These are phyloP conservation scores for Arabidopsis hybrid DNA, from an alignment of 441 rosid species.

Conservation along the genomic window DNA sequence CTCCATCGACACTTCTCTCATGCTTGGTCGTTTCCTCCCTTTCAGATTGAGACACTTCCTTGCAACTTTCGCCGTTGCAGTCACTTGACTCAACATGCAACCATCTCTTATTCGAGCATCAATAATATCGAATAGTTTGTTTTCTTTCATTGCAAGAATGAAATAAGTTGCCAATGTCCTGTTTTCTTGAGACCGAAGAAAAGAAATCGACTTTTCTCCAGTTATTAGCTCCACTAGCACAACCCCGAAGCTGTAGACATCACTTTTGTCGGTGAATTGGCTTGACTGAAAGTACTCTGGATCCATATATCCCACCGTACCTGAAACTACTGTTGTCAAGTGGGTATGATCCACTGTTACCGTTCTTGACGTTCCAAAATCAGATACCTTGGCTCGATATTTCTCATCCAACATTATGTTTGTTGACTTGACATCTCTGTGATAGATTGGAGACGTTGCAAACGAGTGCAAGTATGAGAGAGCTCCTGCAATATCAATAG, in stretches of 20 bases:
- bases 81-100: slow-evolving; percentile 18
- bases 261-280: slow-evolving; percentile 86
- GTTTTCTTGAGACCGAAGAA: slow-evolving; percentile 8
- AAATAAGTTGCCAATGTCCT: slow-evolving; percentile 25
- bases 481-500: slow-evolving; percentile 46
- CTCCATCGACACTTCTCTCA: slow-evolving; percentile 35
- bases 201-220: slow-evolving; percentile 30
- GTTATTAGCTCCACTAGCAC: slow-evolving; percentile 40
- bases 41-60: slow-evolving; percentile 27
- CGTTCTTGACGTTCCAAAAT: slow-evolving; percentile 40
- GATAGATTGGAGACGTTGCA: slow-evolving; percentile 44
- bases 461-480: slow-evolving; percentile 44
- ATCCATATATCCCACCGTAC: slow-evolving; percentile 40
- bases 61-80: slow-evolving; percentile 24
- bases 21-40: slow-evolving; percentile 33
- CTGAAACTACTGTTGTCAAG: slow-evolving; percentile 31
- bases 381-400: slow-evolving; percentile 42
- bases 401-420: slow-evolving; percentile 51
- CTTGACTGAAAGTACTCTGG: slow-evolving; percentile 39
- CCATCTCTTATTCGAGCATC: slow-evolving; percentile 13
- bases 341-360: slow-evolving; percentile 42
- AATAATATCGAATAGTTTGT: slow-evolving; percentile 25
- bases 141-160: background rate
- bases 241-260: slow-evolving; percentile 45
- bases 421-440: slow-evolving; percentile 45